These are phyloP conservation scores for Macrophomina phaseolina DNA, from an alignment of 2,329 filamentous ascomycete genomes.

Conservation along the genomic window DNA sequence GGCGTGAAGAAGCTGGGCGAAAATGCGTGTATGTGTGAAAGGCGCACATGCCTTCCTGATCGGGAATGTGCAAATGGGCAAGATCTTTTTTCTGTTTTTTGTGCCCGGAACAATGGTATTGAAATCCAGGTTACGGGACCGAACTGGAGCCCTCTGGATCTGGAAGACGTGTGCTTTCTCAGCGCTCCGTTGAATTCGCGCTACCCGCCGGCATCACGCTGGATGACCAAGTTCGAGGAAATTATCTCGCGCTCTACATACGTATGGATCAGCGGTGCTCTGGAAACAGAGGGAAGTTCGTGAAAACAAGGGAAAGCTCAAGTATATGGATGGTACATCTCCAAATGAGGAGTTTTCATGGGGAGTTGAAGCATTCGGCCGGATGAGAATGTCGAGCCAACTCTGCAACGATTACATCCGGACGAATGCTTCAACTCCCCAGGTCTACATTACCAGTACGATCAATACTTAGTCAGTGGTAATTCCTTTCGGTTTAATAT, in stretches of 20 bases:
- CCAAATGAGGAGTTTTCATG: background rate
- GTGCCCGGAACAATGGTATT: too few relatives aligned
- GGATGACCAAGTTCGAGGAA: background rate
- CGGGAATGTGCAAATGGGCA: too few relatives aligned
- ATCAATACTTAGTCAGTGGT: background rate
- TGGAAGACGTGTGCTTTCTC: background rate
- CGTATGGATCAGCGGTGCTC: background rate
- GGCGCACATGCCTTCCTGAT: too few relatives aligned
- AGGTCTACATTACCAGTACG: background rate
- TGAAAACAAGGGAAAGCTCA: too few relatives aligned
- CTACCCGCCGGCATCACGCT: background rate
- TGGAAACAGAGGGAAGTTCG: background rate
- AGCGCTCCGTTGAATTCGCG: background rate
- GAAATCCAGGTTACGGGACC: background rate
- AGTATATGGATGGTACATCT: background rate
- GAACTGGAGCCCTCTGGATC: background rate
- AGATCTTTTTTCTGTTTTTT: too few relatives aligned
- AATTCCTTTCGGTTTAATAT: background rate
- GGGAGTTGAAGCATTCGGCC: background rate
- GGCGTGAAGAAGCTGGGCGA: too few relatives aligned
- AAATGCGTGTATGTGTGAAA: too few relatives aligned
- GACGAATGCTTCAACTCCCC: constrained; percentile 6
- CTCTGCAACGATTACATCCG: background rate
- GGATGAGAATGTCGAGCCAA: background rate
- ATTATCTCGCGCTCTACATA: background rate